phyloP scores from a whole-genome alignment of 768 basidiomycete genomes.

The Crepidotus variabilis region DNA sequence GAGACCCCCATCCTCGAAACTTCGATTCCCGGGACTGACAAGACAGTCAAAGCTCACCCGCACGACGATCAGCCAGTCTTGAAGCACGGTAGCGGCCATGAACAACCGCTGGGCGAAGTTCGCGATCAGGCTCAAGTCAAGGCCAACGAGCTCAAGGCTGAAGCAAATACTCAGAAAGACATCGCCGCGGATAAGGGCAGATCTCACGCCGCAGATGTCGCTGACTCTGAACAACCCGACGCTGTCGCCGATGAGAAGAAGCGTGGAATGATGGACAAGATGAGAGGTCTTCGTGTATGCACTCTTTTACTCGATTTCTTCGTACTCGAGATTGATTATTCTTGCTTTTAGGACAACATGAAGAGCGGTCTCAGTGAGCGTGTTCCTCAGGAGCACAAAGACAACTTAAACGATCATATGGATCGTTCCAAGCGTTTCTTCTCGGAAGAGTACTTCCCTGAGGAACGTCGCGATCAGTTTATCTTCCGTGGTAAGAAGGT shows the following conservation, averaged over 20 bases:
- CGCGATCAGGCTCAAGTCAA: constrained; percentile 3
- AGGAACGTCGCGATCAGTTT: constrained; percentile 88
- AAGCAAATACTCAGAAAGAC: background rate
- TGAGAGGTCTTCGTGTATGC: constrained; percentile 35
- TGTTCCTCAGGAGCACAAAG: constrained; percentile 68
- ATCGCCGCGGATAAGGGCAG: background rate
- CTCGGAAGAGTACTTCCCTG: constrained; percentile 82
- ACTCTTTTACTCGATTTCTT: constrained; percentile 25
- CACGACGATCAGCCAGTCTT: constrained; percentile 36
- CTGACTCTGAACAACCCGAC: constrained; percentile 3
- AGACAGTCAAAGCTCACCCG: constrained; percentile 40
- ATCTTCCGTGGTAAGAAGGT: constrained; percentile 94
- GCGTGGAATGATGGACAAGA: constrained; percentile 27
- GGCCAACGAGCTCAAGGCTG: background rate
- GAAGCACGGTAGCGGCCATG: constrained; percentile 29
- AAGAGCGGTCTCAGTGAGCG: constrained; percentile 36
- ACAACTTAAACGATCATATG: constrained; percentile 45
- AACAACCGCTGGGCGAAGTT: constrained; percentile 22
- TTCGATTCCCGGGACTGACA: constrained; percentile 27
- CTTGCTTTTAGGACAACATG: constrained; percentile 15
- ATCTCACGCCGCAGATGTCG: background rate
- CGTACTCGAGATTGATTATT: constrained; percentile 17
- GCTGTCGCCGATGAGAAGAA: constrained; percentile 27
- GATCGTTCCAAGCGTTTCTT: constrained; percentile 67
- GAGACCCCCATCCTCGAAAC: constrained; percentile 34